Conservation (phyloP, 2,329 filamentous ascomycete genomes). For the Onygenales sp. region DNA sequence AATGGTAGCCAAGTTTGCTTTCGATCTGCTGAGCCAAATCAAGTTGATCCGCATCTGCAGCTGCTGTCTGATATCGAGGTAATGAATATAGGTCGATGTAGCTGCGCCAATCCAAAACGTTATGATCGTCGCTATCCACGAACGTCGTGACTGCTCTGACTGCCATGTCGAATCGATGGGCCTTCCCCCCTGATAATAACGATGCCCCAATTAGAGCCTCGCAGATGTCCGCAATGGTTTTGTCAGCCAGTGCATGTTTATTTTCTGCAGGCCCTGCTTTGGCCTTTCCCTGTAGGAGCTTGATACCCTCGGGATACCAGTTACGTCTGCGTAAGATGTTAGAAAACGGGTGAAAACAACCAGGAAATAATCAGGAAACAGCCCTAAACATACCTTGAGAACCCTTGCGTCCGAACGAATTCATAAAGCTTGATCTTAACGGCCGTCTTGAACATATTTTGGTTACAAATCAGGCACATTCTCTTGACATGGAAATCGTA, state of each 20-base stretch:
- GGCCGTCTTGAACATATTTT: constrained; percentile 74
- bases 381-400: constrained; percentile 50
- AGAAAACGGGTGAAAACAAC: constrained; percentile 5
- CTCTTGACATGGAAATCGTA: constrained; percentile 82
- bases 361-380: neutral
- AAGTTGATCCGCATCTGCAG: constrained; percentile 55
- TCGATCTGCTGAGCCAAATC: constrained; percentile 59
- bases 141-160: constrained; percentile 50
- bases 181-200: constrained; percentile 45
- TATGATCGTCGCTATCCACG: constrained; percentile 60
- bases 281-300: constrained; percentile 59
- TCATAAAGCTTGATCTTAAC: constrained; percentile 55
- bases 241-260: constrained; percentile 67
- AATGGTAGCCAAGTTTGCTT: constrained; percentile 52
- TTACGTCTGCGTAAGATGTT: constrained; percentile 42
- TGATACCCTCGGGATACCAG: constrained; percentile 82
- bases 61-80: constrained; percentile 60
- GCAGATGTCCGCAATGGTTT: constrained; percentile 87
- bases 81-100: constrained; percentile 61
- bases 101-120: constrained; percentile 58
- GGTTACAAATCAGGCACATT: constrained; percentile 86
- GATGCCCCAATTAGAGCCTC: constrained; percentile 90
- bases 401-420: constrained; percentile 73
- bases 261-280: constrained; percentile 34
- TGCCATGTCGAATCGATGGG: constrained; percentile 48